Evolutionary conservation across 2,329 filamentous ascomycete species (phyloP).

Genomic region (Fonsecaea nubica): DNA sequence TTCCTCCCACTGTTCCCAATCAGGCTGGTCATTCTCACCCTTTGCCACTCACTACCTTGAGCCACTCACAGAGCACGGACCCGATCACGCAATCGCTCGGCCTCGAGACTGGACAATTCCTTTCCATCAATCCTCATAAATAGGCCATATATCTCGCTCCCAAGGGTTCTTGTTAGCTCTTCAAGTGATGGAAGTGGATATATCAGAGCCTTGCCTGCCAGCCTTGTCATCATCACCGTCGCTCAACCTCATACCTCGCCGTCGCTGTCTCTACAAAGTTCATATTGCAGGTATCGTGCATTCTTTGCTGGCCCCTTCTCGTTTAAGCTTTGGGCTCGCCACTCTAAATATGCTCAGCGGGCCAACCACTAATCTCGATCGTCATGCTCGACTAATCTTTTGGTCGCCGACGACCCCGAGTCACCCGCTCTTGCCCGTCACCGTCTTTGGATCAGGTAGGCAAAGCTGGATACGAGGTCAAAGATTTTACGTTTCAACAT

Average conservation of each 20-base stretch:
- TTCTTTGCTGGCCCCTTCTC: not conserved
- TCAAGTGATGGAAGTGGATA: not conserved
- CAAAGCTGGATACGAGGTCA: slow-evolving; percentile 8
- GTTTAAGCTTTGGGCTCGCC: slow-evolving; percentile 4
- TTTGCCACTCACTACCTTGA: not conserved
- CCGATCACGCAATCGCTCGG: slow-evolving; percentile 5
- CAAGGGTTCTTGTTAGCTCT: not conserved
- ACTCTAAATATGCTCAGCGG: slow-evolving; percentile 8
- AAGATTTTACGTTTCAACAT: not conserved
- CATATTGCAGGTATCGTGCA: not conserved
- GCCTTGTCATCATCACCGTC: slow-evolving; percentile 1
- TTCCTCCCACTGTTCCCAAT: not conserved
- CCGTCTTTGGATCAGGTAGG: not conserved
- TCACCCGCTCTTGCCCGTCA: not conserved
- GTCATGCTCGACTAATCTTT: slow-evolving; percentile 4
- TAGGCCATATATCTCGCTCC: not conserved
- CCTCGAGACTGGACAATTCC: slow-evolving; percentile 7
- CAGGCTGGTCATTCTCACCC: not conserved
- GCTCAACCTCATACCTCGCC: not conserved
- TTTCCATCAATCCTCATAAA: not conserved
- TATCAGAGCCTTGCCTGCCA: slow-evolving; percentile 2
- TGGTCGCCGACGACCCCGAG: slow-evolving; percentile 22
- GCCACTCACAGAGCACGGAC: not conserved
- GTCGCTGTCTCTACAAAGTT: slow-evolving; percentile 3
- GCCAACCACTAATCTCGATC: slow-evolving; percentile 15